phyloP scores from a whole-genome alignment of 192 early-diverging fungal species.

The Entomortierella chlamydospora region DNA sequence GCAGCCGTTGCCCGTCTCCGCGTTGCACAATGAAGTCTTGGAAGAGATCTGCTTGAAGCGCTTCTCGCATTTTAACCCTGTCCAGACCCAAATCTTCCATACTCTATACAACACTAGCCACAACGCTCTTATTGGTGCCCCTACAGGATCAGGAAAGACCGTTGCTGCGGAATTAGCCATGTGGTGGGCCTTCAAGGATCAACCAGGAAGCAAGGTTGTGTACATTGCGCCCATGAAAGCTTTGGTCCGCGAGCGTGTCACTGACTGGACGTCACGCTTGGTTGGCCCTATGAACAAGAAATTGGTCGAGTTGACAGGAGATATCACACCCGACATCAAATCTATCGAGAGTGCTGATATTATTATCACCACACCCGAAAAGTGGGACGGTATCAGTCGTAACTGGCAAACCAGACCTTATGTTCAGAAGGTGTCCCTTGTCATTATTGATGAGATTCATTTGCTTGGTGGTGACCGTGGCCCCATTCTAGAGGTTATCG shows the following conservation, averaged over 20 bases:
- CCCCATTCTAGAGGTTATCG: slow-evolving; percentile 97
- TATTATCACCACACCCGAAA: slow-evolving; percentile 98
- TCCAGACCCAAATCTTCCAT: slow-evolving; percentile 99
- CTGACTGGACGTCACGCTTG: slow-evolving; percentile 86
- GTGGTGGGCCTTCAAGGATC: slow-evolving; percentile 91
- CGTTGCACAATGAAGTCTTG: slow-evolving; percentile 81
- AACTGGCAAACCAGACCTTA: slow-evolving; percentile 92
- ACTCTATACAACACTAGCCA: slow-evolving; percentile 88
- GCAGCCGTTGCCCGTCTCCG: slow-evolving; percentile 90
- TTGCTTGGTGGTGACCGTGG: slow-evolving; percentile 96
- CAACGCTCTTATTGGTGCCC: slow-evolving; percentile 94
- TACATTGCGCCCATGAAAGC: slow-evolving; percentile 99
- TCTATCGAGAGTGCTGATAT: slow-evolving; percentile 92
- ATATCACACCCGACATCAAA: slow-evolving; percentile 92
- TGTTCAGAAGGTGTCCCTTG: slow-evolving; percentile 86
- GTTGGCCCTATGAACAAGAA: slow-evolving; percentile 77
- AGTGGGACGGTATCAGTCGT: slow-evolving; percentile 98
- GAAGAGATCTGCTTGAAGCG: slow-evolving; percentile 87
- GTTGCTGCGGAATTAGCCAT: slow-evolving; percentile 96
- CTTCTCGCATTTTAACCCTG: slow-evolving; percentile 97
- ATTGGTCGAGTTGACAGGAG: slow-evolving; percentile 96
- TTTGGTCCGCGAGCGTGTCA: slow-evolving; percentile 93
- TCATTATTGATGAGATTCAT: slow-evolving; percentile 99
- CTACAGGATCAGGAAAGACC: slow-evolving; percentile 98
- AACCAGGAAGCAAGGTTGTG: slow-evolving; percentile 86